Base-by-base conservation (phyloP, 2,329 filamentous ascomycete species). In the Scorias spongiosa region DNA sequence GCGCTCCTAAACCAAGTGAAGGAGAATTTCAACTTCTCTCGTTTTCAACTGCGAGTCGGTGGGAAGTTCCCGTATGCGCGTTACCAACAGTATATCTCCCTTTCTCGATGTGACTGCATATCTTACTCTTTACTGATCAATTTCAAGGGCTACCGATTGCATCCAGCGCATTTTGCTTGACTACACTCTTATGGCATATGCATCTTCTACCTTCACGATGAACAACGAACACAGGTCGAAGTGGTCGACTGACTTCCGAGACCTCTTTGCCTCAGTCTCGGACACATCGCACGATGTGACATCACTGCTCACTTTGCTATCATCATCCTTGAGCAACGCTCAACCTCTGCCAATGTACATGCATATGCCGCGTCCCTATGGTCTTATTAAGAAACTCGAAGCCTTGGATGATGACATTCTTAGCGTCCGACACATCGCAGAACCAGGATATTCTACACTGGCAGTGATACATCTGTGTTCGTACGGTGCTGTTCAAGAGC, bases 361-460 rank as follows among this genome's bases (percentile, higher is more conserved):
- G n/a, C 69, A 71, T 10, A 60, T 78, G 0, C 80, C 81, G 0
- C 60, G 71, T 10, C 71, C 75, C 0, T 81, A 78, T 52, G 68
- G 75, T 43, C 69, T 84, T 10, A 71, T 70, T 1, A 66, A 67
- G 15, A 67, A 70, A 6, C 63, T 85, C 1, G 71, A 80, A 37
- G 63, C 63, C 1, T 62, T 82, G 0, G 74, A 80, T 50, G 62
- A 64, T 1, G 71, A 75, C 42, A 76, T 85, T 10, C 58, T 84
- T 18, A 75, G 73, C 50, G 62, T 81, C 2, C 59, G 68, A 46
- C 79, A 85, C 56, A 71, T 84, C 48, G 70, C 74, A 3, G 77
- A 84, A 57, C 78, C 79, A 0, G 81, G 80, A 0, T 85, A 84
- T 60, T 74, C 77, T 8, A 80, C 81, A 42, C 85, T 84, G 63